Conservation (phyloP, 208 protist genomes). For the Crithidia brevicula region DNA sequence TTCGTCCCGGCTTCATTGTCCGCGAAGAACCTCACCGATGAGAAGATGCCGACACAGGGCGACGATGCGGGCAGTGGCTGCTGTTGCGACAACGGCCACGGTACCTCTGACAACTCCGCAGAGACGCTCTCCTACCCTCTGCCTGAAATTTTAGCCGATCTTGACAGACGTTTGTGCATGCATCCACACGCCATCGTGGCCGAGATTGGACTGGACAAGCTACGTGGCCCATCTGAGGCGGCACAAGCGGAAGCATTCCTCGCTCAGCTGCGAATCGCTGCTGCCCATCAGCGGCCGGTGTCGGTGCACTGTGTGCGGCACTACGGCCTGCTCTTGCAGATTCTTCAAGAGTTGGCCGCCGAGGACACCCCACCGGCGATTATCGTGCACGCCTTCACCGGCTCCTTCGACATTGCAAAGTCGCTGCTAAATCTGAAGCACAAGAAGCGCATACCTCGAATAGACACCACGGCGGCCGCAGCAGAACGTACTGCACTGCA, state of each 20-base stretch:
- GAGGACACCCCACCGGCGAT: slow-evolving; percentile 71
- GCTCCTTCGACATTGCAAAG: slow-evolving; percentile 64
- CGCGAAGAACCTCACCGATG: background rate
- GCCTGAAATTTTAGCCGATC: slow-evolving; percentile 31
- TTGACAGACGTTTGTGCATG: slow-evolving; percentile 43
- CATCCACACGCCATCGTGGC: slow-evolving; percentile 71
- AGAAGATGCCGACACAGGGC: background rate
- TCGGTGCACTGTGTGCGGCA: slow-evolving; percentile 86
- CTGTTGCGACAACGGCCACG: slow-evolving; percentile 1
- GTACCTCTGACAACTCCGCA: background rate
- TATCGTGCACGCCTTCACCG: slow-evolving; percentile 86
- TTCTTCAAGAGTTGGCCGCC: slow-evolving; percentile 41
- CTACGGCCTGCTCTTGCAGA: slow-evolving; percentile 61
- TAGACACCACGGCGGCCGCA: too few species aligned
- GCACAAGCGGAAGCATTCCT: slow-evolving; percentile 53
- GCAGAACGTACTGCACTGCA: too few species aligned
- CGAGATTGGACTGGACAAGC: slow-evolving; percentile 88
- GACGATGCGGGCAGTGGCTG: background rate
- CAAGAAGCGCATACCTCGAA: slow-evolving; percentile 29
- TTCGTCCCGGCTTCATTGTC: slow-evolving; percentile 36
- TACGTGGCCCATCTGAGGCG: slow-evolving; percentile 50
- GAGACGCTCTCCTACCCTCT: background rate
- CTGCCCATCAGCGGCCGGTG: slow-evolving; percentile 56
- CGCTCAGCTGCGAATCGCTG: slow-evolving; percentile 67
- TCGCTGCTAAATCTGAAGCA: slow-evolving; percentile 66